Evolutionary conservation across 371 early-diverging fungal genomes (phyloP), one percentile per base, ranked within the genome.

Genomic region (Rhizopus delemar): DNA sequence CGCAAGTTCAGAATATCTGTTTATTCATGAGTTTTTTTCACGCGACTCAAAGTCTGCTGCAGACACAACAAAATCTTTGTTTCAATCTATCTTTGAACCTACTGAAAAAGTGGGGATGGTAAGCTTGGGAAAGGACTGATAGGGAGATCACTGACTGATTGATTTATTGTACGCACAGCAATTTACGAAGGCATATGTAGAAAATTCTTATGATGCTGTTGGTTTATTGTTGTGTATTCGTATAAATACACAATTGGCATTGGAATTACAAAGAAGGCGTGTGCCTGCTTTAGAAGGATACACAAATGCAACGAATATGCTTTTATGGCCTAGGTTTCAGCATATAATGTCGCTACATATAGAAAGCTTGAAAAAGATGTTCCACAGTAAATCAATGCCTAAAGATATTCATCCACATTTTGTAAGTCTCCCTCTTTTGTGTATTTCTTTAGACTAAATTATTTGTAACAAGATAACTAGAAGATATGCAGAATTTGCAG

Each of bases 261-360:
- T 86, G 31, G 90, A 94, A 53, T 77, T 94, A 68, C 93, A 94
- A 65, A 75, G 90, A 46, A 79, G 95, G 36, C 80, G 83, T 8
- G 85, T 93, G 1, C 92, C 95, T 0, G 83, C 87, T 28, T 70
- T 95, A 28, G 92, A 93, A 61, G 86, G 84, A 62, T 97, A 90
- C 61, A 81, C 90, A 36, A 91, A 94, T 72, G 83, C 89, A 13
- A 84, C 89, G 41, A 93, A 93, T 60, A 93, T 93, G 88, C 66
- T 90, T n/a, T 74, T 97, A 32, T 95, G 95, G 96, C 96, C 96
- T 13, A 77, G 93, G 8, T 96, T 93, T 69, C 94, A 94, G 59
- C 73, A 86, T 38, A 82, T 97, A 12, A 88, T 97, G 70, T 89
- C 93, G 51, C 63, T 90, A 65, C 95, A 96, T 66, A 84, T 92